A percentile compares a stretch with the other conserved stretches of the same genome.
These are phyloP conservation scores for Wolfiporia cocos DNA, from an alignment of 1,284 basidiomycete species.

Conservation along the genomic window DNA sequence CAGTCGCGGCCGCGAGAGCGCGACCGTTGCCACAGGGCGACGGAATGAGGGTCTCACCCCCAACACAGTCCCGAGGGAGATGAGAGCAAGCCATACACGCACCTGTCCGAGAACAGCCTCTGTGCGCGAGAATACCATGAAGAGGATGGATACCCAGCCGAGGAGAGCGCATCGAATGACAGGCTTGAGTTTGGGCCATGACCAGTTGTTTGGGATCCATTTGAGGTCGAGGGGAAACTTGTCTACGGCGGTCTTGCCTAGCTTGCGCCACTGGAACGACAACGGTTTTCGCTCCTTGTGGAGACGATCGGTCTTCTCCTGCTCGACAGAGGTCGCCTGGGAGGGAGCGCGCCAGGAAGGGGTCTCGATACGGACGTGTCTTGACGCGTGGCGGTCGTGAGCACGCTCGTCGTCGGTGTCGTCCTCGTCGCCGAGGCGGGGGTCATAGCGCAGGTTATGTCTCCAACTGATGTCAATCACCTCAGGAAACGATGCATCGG, in stretches of 20 bases:
- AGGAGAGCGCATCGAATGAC: constrained; percentile 58
- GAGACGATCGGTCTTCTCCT: not conserved
- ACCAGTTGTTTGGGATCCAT: constrained; percentile 56
- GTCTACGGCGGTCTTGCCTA: not conserved
- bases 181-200: constrained; percentile 57
- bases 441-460: constrained; percentile 15
- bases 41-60: too few relatives aligned
- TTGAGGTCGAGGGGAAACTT: constrained; percentile 25
- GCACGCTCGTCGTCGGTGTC: constrained; percentile 7
- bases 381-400: constrained; percentile 6
- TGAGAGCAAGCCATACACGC: too few relatives aligned
- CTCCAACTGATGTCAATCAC: constrained; percentile 8
- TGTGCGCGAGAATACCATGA: constrained; percentile 56
- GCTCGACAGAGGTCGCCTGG: not conserved
- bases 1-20: not conserved
- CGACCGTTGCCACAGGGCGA: too few relatives aligned
- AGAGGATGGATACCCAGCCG: constrained; percentile 56
- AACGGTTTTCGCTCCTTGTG: not conserved
- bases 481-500: constrained; percentile 4
- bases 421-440: constrained; percentile 24
- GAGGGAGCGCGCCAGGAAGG: constrained; percentile 2
- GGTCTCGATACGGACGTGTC: constrained; percentile 16
- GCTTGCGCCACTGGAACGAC: not conserved
- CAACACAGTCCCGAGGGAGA: too few relatives aligned
- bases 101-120: constrained; percentile 57